Evolutionary conservation across 352 stramenopile genomes (phyloP), one percentile per base, ranked within the genome.

Genomic region (Plasmopara muralis): DNA sequence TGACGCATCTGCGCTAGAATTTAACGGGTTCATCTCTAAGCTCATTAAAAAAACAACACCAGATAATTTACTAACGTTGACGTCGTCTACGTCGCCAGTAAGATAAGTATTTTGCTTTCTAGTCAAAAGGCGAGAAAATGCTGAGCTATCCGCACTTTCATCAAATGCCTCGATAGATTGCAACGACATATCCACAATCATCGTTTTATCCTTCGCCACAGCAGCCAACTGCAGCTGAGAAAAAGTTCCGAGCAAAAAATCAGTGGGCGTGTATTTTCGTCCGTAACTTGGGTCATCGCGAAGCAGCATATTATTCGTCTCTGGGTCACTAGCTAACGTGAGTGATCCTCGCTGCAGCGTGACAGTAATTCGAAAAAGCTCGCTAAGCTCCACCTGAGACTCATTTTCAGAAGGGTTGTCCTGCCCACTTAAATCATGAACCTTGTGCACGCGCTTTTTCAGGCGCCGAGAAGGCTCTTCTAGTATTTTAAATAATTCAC

Each of bases 401-500:
- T 77, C 64, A 38, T 58, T 63, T 42, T 77, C 69, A 18, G 62
- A 54, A 42, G 53, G 50, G 12, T 71, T 49, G 7, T 68, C 60
- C 40, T 66, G 66, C 5, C 31, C 54, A 14, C 56, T 45, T 25
- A 48, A 39, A 6, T 58, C 50, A 51, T 60, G 57, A 53, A 74
- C 56, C n/a, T 70, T 63, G 25, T 78, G 67, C 15, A 57, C 38
- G 5, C 63, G 62, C 41, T 77, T 79, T 45, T 89, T 89, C 3
- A 65, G 72, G 6, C 75, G 66, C 52, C 83, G 85, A 28, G 70
- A 75, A 34, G 84, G 80, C 13, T 90, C 82, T 44, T 92, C 84
- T 18, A 95, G 62, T 47, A 95, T 90, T 43, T 89, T 87, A 49
- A 89, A 95, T n/a, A 95, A 52, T 52, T 95, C 82, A 13, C 79